Conservation (phyloP, 164 flowering plant genomes). For the Umbellularia californica region DNA sequence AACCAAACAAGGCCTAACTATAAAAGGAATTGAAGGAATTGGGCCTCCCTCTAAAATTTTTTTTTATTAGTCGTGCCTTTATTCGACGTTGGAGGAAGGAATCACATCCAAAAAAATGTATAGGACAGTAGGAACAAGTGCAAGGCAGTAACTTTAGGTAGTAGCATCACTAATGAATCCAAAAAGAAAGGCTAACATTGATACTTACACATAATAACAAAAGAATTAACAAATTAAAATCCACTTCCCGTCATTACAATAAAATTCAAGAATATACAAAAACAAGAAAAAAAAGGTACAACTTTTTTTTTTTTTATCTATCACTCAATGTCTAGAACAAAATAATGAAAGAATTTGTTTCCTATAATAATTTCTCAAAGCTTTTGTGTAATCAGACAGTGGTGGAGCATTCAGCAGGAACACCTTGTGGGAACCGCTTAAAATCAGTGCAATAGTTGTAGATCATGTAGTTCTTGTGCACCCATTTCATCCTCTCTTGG, state of each 20-base stretch:
- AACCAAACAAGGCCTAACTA: no score
- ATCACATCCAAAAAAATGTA: no score
- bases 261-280: not conserved
- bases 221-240: no score
- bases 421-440: constrained; percentile 14
- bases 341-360: not conserved
- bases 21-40: no score
- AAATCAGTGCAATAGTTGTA: constrained; percentile 13
- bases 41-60: no score
- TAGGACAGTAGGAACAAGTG: no score
- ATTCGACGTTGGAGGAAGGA: no score
- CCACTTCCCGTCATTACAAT: not conserved
- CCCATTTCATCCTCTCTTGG: not conserved
- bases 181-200: no score
- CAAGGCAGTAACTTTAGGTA: no score
- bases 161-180: no score
- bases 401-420: constrained; percentile 7
- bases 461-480: constrained; percentile 14
- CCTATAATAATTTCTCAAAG: not conserved
- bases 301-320: not conserved
- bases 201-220: no score
- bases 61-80: no score
- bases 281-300: not conserved
- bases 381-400: not conserved
- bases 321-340: not conserved